phyloP scores from a whole-genome alignment of 352 stramenopile genomes.

The Phytophthora kernoviae region DNA sequence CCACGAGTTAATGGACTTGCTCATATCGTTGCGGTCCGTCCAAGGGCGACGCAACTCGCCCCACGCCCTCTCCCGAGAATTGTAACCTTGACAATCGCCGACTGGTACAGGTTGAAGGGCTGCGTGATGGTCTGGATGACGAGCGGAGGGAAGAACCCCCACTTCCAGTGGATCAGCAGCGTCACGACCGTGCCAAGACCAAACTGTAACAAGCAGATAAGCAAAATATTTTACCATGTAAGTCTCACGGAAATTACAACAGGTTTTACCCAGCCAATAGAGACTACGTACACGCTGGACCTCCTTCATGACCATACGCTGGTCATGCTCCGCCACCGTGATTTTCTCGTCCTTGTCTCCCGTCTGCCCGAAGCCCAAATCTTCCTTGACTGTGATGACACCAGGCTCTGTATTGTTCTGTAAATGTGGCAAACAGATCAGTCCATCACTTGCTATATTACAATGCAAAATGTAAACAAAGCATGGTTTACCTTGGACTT shows the following conservation, averaged over 20 bases:
- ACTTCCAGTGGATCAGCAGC: constrained; percentile 78
- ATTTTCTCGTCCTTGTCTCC: constrained; percentile 81
- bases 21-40: constrained; percentile 66
- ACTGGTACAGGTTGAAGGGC: constrained; percentile 75
- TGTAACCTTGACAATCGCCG: constrained; percentile 67
- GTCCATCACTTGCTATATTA: too few relatives aligned
- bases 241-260: too few relatives aligned
- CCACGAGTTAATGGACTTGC: constrained; percentile 72
- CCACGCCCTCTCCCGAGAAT: constrained; percentile 70
- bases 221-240: too few relatives aligned
- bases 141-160: constrained; percentile 81
- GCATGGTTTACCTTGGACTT: constrained; percentile 41
- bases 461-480: too few relatives aligned
- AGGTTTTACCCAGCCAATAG: constrained; percentile 8
- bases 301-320: constrained; percentile 73
- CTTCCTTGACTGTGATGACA: constrained; percentile 76
- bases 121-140: constrained; percentile 83
- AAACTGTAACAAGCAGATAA: constrained; percentile 39
- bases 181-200: constrained; percentile 67
- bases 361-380: constrained; percentile 76
- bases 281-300: constrained; percentile 61
- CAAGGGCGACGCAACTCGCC: constrained; percentile 79
- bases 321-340: constrained; percentile 82
- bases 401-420: constrained; percentile 78
- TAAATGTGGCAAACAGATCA: too few relatives aligned